Conservation (phyloP, 2,329 filamentous ascomycete species). For the Curvularia lunata region DNA sequence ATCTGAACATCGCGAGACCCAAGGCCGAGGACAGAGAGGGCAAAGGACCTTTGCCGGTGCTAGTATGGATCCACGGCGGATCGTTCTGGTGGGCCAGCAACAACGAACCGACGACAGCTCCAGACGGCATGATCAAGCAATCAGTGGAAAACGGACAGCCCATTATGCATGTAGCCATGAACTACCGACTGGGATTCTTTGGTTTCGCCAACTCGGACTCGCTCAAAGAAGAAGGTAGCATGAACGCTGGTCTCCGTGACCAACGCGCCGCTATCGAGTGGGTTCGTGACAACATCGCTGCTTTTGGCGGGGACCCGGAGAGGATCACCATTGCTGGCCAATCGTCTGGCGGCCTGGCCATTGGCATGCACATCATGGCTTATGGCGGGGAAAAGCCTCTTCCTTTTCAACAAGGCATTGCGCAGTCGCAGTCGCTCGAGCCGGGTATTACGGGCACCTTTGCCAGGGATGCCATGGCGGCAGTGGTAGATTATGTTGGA, state of each 20-base stretch:
- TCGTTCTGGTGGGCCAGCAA: constrained; percentile 50
- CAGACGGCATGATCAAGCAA: constrained; percentile 56
- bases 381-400: constrained; percentile 40
- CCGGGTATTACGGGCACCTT: constrained; percentile 57
- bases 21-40: constrained; percentile 41
- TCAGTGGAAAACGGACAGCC: constrained; percentile 54
- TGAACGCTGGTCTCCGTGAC: constrained; percentile 50
- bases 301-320: constrained; percentile 44
- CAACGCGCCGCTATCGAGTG: constrained; percentile 50
- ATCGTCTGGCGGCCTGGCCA: constrained; percentile 45
- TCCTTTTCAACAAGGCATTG: constrained; percentile 45
- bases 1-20: constrained; percentile 65
- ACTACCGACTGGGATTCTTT: constrained; percentile 50
- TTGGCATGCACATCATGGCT: constrained; percentile 45
- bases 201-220: constrained; percentile 48
- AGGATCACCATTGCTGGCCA: constrained; percentile 51
- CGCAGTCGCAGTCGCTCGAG: constrained; percentile 58
- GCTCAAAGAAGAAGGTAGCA: constrained; percentile 41
- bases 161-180: constrained; percentile 47
- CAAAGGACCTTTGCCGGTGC: constrained; percentile 57
- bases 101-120: constrained; percentile 47
- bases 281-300: constrained; percentile 47
- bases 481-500: constrained; percentile 51
- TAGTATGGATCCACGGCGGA: constrained; percentile 65
- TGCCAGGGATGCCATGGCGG: constrained; percentile 56